Percentiles rank a stretch among this genome's conserved stretches.
These are phyloP conservation scores for Fusarium longipes DNA, from an alignment of 2,329 filamentous ascomycete species.

Conservation along the genomic window DNA sequence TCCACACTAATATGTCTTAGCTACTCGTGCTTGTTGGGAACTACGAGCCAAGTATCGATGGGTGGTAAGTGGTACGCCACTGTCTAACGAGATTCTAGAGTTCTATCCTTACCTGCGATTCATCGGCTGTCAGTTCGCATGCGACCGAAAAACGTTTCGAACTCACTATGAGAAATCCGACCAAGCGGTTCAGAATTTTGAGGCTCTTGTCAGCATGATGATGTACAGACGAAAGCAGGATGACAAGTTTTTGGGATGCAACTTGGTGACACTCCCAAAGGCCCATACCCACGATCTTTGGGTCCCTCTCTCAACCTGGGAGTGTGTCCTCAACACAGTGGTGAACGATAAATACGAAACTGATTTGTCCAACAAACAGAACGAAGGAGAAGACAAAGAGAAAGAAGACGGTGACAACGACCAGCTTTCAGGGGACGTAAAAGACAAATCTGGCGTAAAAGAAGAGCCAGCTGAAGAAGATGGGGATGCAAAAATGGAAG, in stretches of 20 bases:
- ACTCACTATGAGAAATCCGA: conserved; percentile 31
- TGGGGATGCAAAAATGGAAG: background rate
- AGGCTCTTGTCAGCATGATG: conserved; percentile 33
- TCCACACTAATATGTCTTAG: background rate
- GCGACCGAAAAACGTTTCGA: conserved; percentile 13
- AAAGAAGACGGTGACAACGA: too few relatives aligned
- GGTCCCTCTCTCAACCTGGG: background rate
- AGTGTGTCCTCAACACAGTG: background rate
- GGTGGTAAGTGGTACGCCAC: conserved; percentile 52
- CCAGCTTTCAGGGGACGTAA: too few relatives aligned
- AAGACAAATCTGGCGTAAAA: background rate
- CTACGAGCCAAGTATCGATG: conserved; percentile 43
- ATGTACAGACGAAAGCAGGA: conserved; percentile 43
- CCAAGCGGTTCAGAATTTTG: conserved; percentile 33
- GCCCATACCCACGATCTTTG: background rate
- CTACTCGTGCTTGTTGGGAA: background rate
- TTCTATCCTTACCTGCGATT: conserved; percentile 52
- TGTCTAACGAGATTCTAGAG: conserved; percentile 51
- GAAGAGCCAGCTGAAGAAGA: fast-evolving
- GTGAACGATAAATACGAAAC: background rate
- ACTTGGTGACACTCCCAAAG: background rate
- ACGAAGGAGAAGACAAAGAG: too few relatives aligned
- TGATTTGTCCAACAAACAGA: background rate
- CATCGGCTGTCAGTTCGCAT: conserved; percentile 39
- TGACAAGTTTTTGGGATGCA: background rate